phyloP scores from a whole-genome alignment of 768 basidiomycete species.

The Lactarius hatsudake region DNA sequence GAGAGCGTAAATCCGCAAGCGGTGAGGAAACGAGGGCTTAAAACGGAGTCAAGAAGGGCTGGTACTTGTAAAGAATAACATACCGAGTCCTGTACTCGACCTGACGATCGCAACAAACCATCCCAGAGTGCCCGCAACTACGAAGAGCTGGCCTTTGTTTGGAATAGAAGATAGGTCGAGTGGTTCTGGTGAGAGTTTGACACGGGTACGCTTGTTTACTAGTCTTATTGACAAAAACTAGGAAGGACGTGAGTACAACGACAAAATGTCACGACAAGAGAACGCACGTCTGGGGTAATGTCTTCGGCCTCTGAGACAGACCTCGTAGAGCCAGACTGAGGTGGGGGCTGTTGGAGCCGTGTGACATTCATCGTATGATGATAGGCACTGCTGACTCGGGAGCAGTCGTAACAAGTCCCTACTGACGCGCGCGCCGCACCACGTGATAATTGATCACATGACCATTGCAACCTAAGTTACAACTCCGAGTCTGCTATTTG shows the following conservation, averaged over 20 bases:
- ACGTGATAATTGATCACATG: too few relatives aligned
- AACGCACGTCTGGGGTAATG: slow-evolving; percentile 24
- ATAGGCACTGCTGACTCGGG: too few relatives aligned
- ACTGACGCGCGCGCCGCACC: too few relatives aligned
- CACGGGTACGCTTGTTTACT: slow-evolving; percentile 60
- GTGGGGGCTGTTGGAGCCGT: slow-evolving; percentile 21
- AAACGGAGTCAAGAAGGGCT: slow-evolving; percentile 11
- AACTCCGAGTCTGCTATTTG: too few relatives aligned
- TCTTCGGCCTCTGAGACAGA: slow-evolving; percentile 22
- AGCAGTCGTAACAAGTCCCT: too few relatives aligned
- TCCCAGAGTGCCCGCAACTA: slow-evolving; percentile 55
- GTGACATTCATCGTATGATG: slow-evolving; percentile 21
- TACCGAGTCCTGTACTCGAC: slow-evolving; percentile 36
- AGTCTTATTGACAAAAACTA: slow-evolving; percentile 41
- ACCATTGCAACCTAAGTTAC: too few relatives aligned
- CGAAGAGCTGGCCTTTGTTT: slow-evolving; percentile 52
- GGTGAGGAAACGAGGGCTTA: slow-evolving; percentile 62
- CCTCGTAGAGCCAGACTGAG: slow-evolving; percentile 17
- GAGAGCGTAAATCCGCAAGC: slow-evolving; percentile 56
- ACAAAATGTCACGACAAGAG: neutral
- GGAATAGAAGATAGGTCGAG: slow-evolving; percentile 43
- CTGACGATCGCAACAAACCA: slow-evolving; percentile 67
- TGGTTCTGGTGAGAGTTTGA: slow-evolving; percentile 55
- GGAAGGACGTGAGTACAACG: neutral
- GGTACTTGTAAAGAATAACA: neutral